A percentile compares a stretch with the other conserved stretches of the same genome.
Conservation (phyloP, 2,329 filamentous ascomycete species). For the Cryoendolithus antarcticus region DNA sequence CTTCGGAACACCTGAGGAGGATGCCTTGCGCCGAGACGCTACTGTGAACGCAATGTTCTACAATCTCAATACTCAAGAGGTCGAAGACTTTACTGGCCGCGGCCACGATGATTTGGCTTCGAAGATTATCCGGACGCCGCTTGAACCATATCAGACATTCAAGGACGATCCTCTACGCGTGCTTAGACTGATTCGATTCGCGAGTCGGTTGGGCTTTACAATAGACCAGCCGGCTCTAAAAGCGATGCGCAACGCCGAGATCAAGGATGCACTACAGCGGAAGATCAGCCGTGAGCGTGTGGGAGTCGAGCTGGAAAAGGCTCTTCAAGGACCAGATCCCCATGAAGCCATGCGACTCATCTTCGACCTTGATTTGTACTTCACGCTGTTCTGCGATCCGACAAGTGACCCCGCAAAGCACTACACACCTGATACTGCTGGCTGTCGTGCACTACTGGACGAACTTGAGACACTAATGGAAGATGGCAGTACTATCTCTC, state of each 20-base stretch:
- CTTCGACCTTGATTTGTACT: conserved; percentile 54
- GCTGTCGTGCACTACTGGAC: conserved; percentile 54
- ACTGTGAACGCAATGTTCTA: conserved; percentile 95
- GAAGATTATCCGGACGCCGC: conserved; percentile 67
- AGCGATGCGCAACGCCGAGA: conserved; percentile 68
- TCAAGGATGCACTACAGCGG: conserved; percentile 62
- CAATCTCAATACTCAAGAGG: conserved; percentile 64
- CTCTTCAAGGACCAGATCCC: conserved; percentile 63
- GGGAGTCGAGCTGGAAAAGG: conserved; percentile 79
- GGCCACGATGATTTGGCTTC: conserved; percentile 64
- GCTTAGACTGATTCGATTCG: conserved; percentile 77
- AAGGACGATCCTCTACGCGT: conserved; percentile 86
- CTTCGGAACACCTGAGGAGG: conserved; percentile 83
- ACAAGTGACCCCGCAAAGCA: conserved; percentile 33
- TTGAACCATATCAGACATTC: conserved; percentile 85
- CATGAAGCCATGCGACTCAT: conserved; percentile 51
- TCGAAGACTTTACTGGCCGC: conserved; percentile 72
- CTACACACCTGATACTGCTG: conserved; percentile 43
- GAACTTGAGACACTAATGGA: conserved; percentile 43
- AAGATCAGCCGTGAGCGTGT: conserved; percentile 93
- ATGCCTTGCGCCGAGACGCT: conserved; percentile 78
- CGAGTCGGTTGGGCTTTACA: conserved; percentile 65
- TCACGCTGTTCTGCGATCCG: conserved; percentile 62
- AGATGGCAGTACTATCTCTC: conserved; percentile 16
- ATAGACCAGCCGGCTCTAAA: conserved; percentile 59